A percentile compares a stretch with the other conserved stretches of the same genome.
phyloP scores from a whole-genome alignment of 129 eudicot genomes.

The Silybum marianum region DNA sequence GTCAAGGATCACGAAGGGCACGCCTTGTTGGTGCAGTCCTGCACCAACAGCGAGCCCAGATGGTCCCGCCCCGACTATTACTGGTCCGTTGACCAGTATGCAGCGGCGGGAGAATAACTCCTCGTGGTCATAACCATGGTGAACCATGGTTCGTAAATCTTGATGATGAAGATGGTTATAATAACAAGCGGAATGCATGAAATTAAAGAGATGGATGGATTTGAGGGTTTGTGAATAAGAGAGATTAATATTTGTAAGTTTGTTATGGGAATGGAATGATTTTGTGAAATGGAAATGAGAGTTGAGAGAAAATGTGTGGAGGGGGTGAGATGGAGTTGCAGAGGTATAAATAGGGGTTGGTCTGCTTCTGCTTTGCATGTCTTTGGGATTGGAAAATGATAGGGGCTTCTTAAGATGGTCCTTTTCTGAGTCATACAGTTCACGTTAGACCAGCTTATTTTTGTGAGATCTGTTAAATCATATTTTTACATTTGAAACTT shows the following conservation, averaged over 20 bases:
- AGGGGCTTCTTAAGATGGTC: constrained; percentile 33
- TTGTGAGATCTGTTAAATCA: no score
- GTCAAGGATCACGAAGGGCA: constrained; percentile 77
- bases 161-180: constrained; percentile 27
- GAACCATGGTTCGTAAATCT: constrained; percentile 40
- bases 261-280: constrained; percentile 4
- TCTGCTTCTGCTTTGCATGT: constrained; percentile 42
- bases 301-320: constrained; percentile 56
- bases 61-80: constrained; percentile 96
- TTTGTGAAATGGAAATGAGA: constrained; percentile 10
- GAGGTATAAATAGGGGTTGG: constrained; percentile 72
- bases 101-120: constrained; percentile 66
- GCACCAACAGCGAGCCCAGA: constrained; percentile 94
- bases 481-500: no score
- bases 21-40: constrained; percentile 75
- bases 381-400: constrained; percentile 66
- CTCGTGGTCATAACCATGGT: constrained; percentile 32
- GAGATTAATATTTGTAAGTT: constrained; percentile 22
- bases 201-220: constrained; percentile 5
- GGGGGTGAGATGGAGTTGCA: constrained; percentile 54
- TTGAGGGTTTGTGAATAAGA: constrained; percentile 10
- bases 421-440: constrained; percentile 19
- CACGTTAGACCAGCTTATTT: no score
- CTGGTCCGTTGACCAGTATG: constrained; percentile 83
- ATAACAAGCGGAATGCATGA: constrained; percentile 43